Conservation (phyloP, 352 stramenopile genomes). For the Pythium coloratum region DNA sequence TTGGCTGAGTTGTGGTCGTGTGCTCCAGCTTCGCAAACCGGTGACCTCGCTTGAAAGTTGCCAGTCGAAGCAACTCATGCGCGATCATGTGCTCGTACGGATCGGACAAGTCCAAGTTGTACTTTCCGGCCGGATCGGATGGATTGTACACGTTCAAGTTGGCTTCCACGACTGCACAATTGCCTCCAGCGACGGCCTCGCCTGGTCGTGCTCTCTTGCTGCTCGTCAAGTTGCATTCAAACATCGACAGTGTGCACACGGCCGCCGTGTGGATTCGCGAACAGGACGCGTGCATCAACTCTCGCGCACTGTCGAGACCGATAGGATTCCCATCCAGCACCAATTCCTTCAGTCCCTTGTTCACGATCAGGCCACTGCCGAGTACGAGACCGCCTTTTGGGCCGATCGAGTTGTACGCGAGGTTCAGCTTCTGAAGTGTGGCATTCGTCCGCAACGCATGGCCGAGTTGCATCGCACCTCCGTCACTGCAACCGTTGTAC, state of each 20-base stretch:
- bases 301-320: constrained; percentile 50
- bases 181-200: neutral
- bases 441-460: constrained; percentile 56
- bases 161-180: neutral
- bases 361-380: constrained; percentile 51
- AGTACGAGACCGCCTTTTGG: constrained; percentile 52
- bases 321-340: constrained; percentile 62
- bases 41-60: constrained; percentile 50
- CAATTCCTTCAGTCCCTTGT: constrained; percentile 47
- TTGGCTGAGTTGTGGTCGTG: constrained; percentile 15
- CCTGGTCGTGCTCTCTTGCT: constrained; percentile 5
- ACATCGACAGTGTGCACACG: constrained; percentile 50
- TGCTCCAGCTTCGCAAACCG: constrained; percentile 60
- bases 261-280: constrained; percentile 22
- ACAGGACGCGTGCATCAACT: constrained; percentile 60
- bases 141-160: constrained; percentile 61
- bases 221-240: constrained; percentile 50
- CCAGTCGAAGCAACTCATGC: constrained; percentile 63
- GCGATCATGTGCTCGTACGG: constrained; percentile 80
- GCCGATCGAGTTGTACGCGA: constrained; percentile 72
- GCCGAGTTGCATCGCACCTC: constrained; percentile 56
- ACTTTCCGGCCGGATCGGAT: constrained; percentile 50
- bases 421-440: constrained; percentile 38
- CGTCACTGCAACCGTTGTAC: constrained; percentile 64
- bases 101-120: constrained; percentile 59